These are phyloP conservation scores for Zizania latifolia DNA, from an alignment of 176 grass and related monocot genomes.

Conservation along the genomic window DNA sequence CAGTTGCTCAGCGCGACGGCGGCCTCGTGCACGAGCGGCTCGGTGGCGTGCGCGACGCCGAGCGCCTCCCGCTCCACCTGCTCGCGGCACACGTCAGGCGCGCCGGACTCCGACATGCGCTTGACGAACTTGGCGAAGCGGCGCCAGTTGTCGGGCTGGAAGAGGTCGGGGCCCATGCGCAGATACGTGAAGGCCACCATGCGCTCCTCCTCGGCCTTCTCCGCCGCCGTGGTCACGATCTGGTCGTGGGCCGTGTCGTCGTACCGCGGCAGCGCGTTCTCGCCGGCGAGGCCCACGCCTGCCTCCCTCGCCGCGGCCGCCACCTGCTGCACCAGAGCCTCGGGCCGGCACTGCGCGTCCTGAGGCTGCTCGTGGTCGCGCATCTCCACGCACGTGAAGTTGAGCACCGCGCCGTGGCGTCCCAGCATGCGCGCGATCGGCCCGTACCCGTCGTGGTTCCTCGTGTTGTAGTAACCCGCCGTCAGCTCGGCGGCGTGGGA, in stretches of 20 bases:
- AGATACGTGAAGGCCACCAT: slow-evolving; percentile 75
- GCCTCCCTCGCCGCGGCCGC: slow-evolving; percentile 38
- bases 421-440: slow-evolving; percentile 54
- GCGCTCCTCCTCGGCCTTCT: slow-evolving; percentile 30
- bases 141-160: slow-evolving; percentile 54
- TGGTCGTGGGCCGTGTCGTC: slow-evolving; percentile 55
- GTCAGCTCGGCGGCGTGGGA: slow-evolving; percentile 66
- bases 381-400: slow-evolving; percentile 77
- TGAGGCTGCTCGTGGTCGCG: slow-evolving; percentile 54
- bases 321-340: slow-evolving; percentile 53
- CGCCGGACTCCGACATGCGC: slow-evolving; percentile 41
- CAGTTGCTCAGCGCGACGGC: slow-evolving; percentile 43
- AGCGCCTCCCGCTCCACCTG: slow-evolving; percentile 36
- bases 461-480: slow-evolving; percentile 61
- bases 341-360: slow-evolving; percentile 55
- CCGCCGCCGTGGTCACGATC: slow-evolving; percentile 32
- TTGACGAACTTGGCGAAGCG: slow-evolving; percentile 56
- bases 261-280: slow-evolving; percentile 57
- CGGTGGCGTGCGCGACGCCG: slow-evolving; percentile 39
- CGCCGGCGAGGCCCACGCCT: slow-evolving; percentile 35
- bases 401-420: slow-evolving; percentile 51
- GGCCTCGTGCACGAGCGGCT: slow-evolving; percentile 40
- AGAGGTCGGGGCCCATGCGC: slow-evolving; percentile 48
- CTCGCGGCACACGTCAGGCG: slow-evolving; percentile 31
- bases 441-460: slow-evolving; percentile 46